Conservation (phyloP, 176 grass and related monocot species). For the Rhynchospora breviuscula region DNA sequence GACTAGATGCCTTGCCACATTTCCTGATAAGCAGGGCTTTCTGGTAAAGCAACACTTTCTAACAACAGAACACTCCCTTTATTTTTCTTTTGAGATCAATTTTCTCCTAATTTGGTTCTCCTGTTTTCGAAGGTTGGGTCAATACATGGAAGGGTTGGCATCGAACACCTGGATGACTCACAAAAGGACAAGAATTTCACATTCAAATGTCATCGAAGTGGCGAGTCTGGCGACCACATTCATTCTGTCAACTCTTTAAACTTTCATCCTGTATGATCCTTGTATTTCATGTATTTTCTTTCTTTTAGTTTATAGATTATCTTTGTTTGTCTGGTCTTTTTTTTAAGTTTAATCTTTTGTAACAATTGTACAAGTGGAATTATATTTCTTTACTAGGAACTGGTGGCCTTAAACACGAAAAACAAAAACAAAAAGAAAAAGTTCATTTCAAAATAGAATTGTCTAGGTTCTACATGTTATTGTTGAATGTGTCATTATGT, state of each 20-base stretch:
- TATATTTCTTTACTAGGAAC: neutral
- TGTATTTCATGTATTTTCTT: neutral
- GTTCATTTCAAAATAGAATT: neutral
- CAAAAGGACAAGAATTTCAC: slow-evolving; percentile 82
- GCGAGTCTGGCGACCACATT: slow-evolving; percentile 40
- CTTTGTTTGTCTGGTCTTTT: neutral
- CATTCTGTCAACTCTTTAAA: slow-evolving; percentile 83
- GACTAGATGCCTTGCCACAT: slow-evolving; percentile 69
- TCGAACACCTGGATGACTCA: slow-evolving; percentile 73
- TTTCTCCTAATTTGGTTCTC: slow-evolving; percentile 11
- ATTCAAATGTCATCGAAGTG: slow-evolving; percentile 81
- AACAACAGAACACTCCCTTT: neutral
- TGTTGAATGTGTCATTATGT: neutral
- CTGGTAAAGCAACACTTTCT: slow-evolving; percentile 43
- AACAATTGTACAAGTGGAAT: neutral
- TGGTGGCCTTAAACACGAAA: neutral
- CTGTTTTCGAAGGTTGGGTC: slow-evolving; percentile 63
- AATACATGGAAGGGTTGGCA: slow-evolving; percentile 88
- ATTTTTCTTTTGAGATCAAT: neutral
- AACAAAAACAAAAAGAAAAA: neutral
- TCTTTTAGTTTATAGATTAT: neutral
- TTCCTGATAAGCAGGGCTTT: slow-evolving; percentile 90
- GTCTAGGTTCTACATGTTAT: neutral
- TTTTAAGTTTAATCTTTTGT: neutral
- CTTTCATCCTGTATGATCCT: slow-evolving; percentile 77